Conservation (phyloP, 176 grass and related monocot genomes). For the Tillandsia leiboldiana region DNA sequence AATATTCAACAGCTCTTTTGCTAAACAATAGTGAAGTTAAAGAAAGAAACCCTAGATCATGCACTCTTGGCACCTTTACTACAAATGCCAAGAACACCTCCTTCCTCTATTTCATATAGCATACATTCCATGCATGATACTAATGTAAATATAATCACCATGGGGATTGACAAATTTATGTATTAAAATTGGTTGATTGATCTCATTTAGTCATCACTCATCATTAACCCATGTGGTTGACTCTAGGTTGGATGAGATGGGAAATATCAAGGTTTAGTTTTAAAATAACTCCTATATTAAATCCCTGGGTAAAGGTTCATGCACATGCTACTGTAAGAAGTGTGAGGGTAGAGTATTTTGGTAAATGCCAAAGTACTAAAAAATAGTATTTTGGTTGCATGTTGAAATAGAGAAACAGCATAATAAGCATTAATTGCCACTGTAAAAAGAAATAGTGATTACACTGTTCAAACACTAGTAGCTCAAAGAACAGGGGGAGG, state of each 20-base stretch:
- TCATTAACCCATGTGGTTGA: too few relatives aligned
- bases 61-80: neutral
- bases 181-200: too few relatives aligned
- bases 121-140: neutral
- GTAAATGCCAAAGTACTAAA: too few relatives aligned
- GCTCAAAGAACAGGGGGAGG: neutral
- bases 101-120: neutral
- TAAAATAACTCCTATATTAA: neutral
- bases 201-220: too few relatives aligned
- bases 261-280: neutral
- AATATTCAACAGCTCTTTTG: neutral
- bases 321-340: neutral
- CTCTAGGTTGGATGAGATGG: too few relatives aligned
- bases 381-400: too few relatives aligned
- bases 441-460: neutral
- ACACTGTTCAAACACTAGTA: neutral
- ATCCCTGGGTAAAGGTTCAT: neutral
- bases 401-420: neutral
- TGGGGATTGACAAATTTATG: too few relatives aligned
- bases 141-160: neutral
- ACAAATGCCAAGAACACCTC: neutral
- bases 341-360: neutral
- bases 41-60: neutral
- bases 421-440: neutral
- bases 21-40: neutral